Evolutionary conservation across 352 stramenopile species (phyloP), one percentile per base, ranked within the genome.

Genomic region (Phytophthora sp.): DNA sequence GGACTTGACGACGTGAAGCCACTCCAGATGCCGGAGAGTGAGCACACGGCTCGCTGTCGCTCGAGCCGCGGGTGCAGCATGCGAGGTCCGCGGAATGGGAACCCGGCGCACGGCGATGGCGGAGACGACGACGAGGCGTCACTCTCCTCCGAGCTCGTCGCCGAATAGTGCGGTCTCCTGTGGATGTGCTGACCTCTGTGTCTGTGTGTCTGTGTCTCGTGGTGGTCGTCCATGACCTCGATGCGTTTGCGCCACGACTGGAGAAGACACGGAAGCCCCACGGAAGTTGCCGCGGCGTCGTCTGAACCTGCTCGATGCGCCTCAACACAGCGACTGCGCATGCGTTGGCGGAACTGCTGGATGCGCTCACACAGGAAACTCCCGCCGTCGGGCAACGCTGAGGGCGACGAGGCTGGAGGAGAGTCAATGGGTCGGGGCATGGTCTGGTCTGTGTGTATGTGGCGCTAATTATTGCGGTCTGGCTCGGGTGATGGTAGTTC

Each of bases 221-320:
- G n/a, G n/a, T 47, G 24, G 9, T 61, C 42, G 31, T 60, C 46
- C 66, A 78, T 78, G 29, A 41, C 29, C 13, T 78, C 71, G 46
- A 78, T 78, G 41, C 71, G 71, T 18, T 65, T 70, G 4, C 58
- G 18, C 71, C 71, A 78, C 13, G 57, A 45, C 57, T 78, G 61
- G 9, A 78, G 21, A 7, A 78, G 52, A 26, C 70, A 74, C 52
- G 70, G 57, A 8, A 77, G 18, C 6, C 33, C 30, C n/a, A n/a
- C n/a, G n/a, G n/a, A n/a, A n/a, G n/a, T n/a, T n/a, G n/a, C n/a
- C 13, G 58, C 6, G 2, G 16, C 12, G 7, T 51, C 41, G 15
- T 29, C 35, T 50, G 41, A 38, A n/a, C 5, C 49, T 20, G 30
- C n/a, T 38, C 24, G 38, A 7, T 31, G n/a, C 3, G 49, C 44